These are phyloP conservation scores for Rhododendron griersonianum DNA, from an alignment of 148 eudicot genomes.

Conservation along the genomic window DNA sequence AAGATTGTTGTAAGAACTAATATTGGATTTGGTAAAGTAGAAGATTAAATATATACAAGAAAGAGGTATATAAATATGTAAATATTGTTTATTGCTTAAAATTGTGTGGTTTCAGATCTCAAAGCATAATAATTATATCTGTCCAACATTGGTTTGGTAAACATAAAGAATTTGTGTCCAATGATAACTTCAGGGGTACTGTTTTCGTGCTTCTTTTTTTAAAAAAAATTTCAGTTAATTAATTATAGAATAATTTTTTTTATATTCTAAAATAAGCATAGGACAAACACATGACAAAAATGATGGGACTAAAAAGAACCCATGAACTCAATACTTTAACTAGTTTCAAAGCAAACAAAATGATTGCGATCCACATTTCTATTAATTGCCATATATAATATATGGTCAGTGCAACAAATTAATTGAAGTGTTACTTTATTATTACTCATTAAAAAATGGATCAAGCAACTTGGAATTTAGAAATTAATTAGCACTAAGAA, in stretches of 20 bases:
- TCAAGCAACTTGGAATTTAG: background rate
- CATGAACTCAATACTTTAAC: constrained; percentile 7
- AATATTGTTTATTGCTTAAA: background rate
- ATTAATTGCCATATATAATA: background rate
- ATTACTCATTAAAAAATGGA: background rate
- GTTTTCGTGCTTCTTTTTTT: background rate
- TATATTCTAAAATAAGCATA: background rate
- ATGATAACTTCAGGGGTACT: constrained; percentile 5
- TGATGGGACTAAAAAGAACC: constrained; percentile 2
- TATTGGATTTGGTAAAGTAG: background rate
- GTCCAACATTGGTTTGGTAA: constrained; percentile 7
- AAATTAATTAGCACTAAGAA: background rate
- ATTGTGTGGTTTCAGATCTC: background rate
- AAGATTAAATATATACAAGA: background rate
- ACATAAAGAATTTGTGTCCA: constrained; percentile 3
- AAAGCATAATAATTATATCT: constrained; percentile 1
- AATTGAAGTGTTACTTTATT: background rate
- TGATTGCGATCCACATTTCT: constrained; percentile 10
- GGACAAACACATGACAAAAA: background rate
- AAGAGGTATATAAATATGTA: background rate
- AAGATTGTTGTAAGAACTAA: background rate
- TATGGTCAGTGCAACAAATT: background rate
- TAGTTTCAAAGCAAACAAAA: constrained; percentile 12
- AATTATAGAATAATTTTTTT: background rate
- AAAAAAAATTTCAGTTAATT: no score